Conservation (phyloP, 306 rosid genomes). For the Dryas octopetala region DNA sequence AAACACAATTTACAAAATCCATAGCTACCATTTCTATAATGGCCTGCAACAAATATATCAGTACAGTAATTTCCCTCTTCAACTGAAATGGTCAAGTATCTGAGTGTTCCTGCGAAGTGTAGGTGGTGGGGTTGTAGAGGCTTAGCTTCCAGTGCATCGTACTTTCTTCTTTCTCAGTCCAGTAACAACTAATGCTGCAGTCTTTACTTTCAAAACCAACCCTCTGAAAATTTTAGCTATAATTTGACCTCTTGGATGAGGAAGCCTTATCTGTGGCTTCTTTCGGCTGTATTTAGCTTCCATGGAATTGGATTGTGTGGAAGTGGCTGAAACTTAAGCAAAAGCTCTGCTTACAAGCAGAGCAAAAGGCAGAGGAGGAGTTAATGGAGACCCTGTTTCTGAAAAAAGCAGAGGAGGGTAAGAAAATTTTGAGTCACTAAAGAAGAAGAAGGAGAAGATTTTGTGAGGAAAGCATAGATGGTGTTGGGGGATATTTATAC, state of each 20-base stretch:
- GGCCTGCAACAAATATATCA: neutral
- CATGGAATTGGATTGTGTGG: slow-evolving; percentile 3
- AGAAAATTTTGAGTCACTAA: neutral
- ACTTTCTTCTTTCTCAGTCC: neutral
- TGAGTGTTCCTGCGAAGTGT: neutral
- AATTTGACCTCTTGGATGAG: slow-evolving; percentile 31
- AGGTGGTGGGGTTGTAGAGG: neutral
- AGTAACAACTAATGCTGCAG: neutral
- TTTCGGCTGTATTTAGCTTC: slow-evolving; percentile 6
- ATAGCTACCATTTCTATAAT: neutral
- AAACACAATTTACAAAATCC: neutral
- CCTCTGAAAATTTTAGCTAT: slow-evolving; percentile 12
- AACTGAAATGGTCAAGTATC: no score
- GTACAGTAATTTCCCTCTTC: neutral
- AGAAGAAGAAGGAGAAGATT: neutral
- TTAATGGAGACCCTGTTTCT: neutral
- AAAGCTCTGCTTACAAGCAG: neutral
- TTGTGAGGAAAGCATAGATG: neutral
- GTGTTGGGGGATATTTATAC: neutral
- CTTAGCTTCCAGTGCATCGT: slow-evolving; percentile 7
- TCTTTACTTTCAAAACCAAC: neutral
- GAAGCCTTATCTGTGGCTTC: slow-evolving; percentile 20
- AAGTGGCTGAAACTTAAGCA: neutral
- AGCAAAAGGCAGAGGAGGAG: neutral
- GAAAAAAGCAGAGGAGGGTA: neutral